Conservation (phyloP, 2,329 filamentous ascomycete genomes). For the Fusarium euwallaceae region DNA sequence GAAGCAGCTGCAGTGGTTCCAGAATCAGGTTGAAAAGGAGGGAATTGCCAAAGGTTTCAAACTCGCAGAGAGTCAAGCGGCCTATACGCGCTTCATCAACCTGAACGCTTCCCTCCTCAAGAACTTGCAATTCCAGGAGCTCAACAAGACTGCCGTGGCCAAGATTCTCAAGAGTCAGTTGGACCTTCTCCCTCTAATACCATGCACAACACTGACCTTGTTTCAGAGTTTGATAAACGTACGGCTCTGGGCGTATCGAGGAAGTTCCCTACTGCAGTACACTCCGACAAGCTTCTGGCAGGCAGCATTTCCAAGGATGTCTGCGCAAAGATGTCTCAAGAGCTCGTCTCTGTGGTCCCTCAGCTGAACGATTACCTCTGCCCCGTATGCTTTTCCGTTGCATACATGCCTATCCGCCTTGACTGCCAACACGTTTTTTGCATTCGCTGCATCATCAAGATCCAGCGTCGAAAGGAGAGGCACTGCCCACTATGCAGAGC, state of each 20-base stretch:
- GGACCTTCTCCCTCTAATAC: not conserved
- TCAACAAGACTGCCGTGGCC: conserved; percentile 80
- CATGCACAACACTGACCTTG: conserved; percentile 19
- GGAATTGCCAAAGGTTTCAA: conserved; percentile 74
- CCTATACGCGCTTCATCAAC: conserved; percentile 76
- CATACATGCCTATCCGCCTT: conserved; percentile 85
- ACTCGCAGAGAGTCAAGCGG: conserved; percentile 72
- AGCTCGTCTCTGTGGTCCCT: conserved; percentile 80
- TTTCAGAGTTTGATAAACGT: conserved; percentile 86
- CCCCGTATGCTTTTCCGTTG: conserved; percentile 82
- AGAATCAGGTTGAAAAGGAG: conserved; percentile 72
- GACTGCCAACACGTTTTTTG: conserved; percentile 84
- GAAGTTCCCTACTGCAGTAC: conserved; percentile 71
- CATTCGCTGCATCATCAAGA: conserved; percentile 84
- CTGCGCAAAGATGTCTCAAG: conserved; percentile 78
- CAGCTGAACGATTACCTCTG: conserved; percentile 88
- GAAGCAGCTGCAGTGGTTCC: conserved; percentile 78
- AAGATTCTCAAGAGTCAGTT: conserved; percentile 87
- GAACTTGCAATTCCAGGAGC: conserved; percentile 85
- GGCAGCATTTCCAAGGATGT: conserved; percentile 80
- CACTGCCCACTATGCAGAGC: conserved; percentile 83
- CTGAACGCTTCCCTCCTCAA: conserved; percentile 84
- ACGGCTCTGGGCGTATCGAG: conserved; percentile 79
- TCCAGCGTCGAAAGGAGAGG: conserved; percentile 77
- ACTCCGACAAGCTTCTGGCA: conserved; percentile 71